Base-by-base conservation (phyloP, 2,329 filamentous ascomycete genomes). In the Neonectria magnoliae region DNA sequence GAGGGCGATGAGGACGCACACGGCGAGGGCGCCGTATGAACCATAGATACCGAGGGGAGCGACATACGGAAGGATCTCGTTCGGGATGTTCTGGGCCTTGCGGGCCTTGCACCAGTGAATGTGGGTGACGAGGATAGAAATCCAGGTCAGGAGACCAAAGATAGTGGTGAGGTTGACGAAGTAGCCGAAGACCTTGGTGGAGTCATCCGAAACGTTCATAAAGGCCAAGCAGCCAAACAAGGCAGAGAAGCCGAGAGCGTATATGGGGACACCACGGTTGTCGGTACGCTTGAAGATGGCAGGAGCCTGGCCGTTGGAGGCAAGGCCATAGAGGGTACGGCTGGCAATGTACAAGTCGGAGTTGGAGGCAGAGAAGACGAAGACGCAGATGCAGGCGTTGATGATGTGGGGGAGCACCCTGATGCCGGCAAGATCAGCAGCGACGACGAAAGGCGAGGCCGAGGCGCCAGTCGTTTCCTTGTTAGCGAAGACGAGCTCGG, bases 281-380 rank as follows among this genome's bases (percentile, higher is more conserved):
- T 94, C 88, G 16, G 91, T 94, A 68, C 84, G 87, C 60, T 88
- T 88, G 77, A 96, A 88, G 77, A 95, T 88, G 64, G 82, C 81
- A 1, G 92, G 92, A 0, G 92, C 92, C 44, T 92, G 88, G 42
- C 89, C 88, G 73, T 93, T 90, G 8, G 88, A 85, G 1, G 92
- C 89, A 7, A 95, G 85, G 64, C 90, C 91, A 77, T 92, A 91
- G 59, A 93, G 84, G 7, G 89, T 93, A 59, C 91, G 88, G 67
- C 88, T 91, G 20, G 90, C 91, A 71, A 89, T 93, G 84, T 93
- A 94, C 25, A 93, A 81, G 80, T 93, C 91, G 1, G 90, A 92
- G 82, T 94, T 94, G 67, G 90, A 87, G 14, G 91, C 91, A 13
- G 88, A 91, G 79, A 94, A 92, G 71, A 93, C 91, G 75, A 93